Conservation (phyloP, 1,284 basidiomycete species). For the Boletus holoroseus region DNA sequence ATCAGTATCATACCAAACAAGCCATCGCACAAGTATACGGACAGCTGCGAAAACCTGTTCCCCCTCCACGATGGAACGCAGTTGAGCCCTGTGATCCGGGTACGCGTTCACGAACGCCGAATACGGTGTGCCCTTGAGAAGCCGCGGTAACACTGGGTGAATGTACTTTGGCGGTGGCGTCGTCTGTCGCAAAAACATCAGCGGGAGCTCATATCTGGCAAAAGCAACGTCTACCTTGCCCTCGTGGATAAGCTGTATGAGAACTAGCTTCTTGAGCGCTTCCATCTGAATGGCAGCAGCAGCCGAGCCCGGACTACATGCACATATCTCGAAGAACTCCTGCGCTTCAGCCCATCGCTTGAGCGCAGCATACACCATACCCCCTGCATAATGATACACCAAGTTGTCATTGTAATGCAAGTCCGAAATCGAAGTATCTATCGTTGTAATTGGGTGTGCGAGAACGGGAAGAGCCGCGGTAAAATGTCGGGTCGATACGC, state of each 20-base stretch:
- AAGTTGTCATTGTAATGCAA: constrained; percentile 71
- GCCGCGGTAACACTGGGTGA: constrained; percentile 46
- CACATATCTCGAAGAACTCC: constrained; percentile 72
- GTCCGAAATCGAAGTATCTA: constrained; percentile 49
- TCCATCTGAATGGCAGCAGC: constrained; percentile 75
- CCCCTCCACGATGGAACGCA: constrained; percentile 47
- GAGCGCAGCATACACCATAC: constrained; percentile 55
- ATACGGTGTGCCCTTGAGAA: constrained; percentile 63
- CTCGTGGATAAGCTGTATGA: constrained; percentile 69
- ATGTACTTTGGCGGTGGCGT: constrained; percentile 65
- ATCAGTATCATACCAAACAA: constrained; percentile 10
- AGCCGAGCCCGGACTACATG: constrained; percentile 61
- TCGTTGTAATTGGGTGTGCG: constrained; percentile 51
- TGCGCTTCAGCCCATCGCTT: constrained; percentile 61
- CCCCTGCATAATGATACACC: constrained; percentile 72
- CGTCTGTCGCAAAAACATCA: constrained; percentile 36
- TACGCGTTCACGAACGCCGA: constrained; percentile 56
- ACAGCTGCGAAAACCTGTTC: constrained; percentile 53
- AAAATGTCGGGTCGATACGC: constrained; percentile 48
- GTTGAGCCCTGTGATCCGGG: constrained; percentile 42
- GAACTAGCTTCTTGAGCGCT: constrained; percentile 74
- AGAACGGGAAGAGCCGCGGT: constrained; percentile 54
- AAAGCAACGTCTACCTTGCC: constrained; percentile 49
- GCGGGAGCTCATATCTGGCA: not conserved
- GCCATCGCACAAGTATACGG: constrained; percentile 12